Evolutionary conservation across 2,329 filamentous ascomycete genomes (phyloP).

Genomic region (Thermoascus crustaceus): DNA sequence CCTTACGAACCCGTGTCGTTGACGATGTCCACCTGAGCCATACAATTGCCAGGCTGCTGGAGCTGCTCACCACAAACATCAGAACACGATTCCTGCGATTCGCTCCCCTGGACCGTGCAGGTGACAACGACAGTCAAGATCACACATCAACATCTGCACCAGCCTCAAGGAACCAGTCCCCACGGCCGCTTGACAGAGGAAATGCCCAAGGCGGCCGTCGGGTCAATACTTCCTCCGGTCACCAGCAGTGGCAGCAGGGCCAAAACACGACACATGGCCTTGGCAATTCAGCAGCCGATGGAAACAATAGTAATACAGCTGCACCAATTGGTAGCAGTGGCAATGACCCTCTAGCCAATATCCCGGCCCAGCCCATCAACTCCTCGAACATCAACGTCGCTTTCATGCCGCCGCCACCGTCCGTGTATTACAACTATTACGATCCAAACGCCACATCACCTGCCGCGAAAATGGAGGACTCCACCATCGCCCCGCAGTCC

Average conservation of each 20-base stretch:
- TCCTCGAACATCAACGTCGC: constrained; percentile 38
- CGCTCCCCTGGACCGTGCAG: constrained; percentile 42
- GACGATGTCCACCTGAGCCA: constrained; percentile 59
- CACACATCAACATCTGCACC: constrained; percentile 27
- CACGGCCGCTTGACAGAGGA: constrained; percentile 22
- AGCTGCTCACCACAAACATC: constrained; percentile 51
- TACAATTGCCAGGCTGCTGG: constrained; percentile 53
- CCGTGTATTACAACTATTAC: constrained; percentile 39
- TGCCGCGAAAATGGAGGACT: constrained; percentile 9
- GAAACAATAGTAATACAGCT: constrained; percentile 4
- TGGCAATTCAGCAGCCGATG: constrained; percentile 4
- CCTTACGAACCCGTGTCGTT: constrained; percentile 52
- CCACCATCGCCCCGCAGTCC: constrained; percentile 13
- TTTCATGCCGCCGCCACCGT: constrained; percentile 40
- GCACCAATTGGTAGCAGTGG: constrained; percentile 11
- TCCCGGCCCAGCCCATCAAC: constrained; percentile 38
- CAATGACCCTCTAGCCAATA: constrained; percentile 36
- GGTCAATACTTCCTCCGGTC: too few relatives aligned
- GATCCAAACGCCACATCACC: constrained; percentile 27
- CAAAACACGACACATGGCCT: constrained; percentile 6
- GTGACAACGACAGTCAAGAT: constrained; percentile 30
- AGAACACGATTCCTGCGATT: constrained; percentile 52
- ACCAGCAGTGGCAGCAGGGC: constrained; percentile 9
- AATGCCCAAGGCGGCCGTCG: constrained; percentile 14
- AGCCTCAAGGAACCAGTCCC: constrained; percentile 29